Conservation (phyloP, 2,329 filamentous ascomycete species). For the Pseudovirgaria hyperparasitica region DNA sequence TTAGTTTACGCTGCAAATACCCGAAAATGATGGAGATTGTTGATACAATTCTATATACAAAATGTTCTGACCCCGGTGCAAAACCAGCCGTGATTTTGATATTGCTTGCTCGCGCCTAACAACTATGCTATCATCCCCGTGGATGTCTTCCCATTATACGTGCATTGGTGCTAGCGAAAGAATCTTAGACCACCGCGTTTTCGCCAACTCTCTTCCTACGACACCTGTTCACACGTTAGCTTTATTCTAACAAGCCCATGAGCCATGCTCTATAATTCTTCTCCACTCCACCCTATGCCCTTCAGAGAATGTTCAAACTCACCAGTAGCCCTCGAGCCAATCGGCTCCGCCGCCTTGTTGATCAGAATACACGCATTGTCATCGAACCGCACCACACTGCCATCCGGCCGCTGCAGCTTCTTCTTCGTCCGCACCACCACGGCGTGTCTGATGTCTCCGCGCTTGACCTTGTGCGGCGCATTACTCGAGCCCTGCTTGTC, state of each 20-base stretch:
- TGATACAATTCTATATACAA: no score
- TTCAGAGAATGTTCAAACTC: no score
- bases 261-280: neutral
- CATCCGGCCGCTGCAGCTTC: constrained; percentile 75
- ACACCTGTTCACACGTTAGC: constrained; percentile 56
- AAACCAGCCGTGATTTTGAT: no score
- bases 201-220: constrained; percentile 77
- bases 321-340: constrained; percentile 83
- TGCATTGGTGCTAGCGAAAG: constrained; percentile 84
- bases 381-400: constrained; percentile 83
- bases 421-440: constrained; percentile 88
- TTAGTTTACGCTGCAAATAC: no score
- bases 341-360: constrained; percentile 92
- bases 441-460: constrained; percentile 91
- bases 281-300: neutral
- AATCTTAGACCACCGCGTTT: constrained; percentile 98
- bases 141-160: constrained; percentile 41
- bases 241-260: neutral
- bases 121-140: constrained; percentile 1
- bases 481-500: constrained; percentile 59
- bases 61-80: no score
- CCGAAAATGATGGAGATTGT: no score
- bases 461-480: constrained; percentile 82
- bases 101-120: constrained; percentile 2
- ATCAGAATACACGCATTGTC: constrained; percentile 97